These are phyloP conservation scores for Claviceps humidiphila DNA, from an alignment of 2,329 filamentous ascomycete species.

Conservation along the genomic window DNA sequence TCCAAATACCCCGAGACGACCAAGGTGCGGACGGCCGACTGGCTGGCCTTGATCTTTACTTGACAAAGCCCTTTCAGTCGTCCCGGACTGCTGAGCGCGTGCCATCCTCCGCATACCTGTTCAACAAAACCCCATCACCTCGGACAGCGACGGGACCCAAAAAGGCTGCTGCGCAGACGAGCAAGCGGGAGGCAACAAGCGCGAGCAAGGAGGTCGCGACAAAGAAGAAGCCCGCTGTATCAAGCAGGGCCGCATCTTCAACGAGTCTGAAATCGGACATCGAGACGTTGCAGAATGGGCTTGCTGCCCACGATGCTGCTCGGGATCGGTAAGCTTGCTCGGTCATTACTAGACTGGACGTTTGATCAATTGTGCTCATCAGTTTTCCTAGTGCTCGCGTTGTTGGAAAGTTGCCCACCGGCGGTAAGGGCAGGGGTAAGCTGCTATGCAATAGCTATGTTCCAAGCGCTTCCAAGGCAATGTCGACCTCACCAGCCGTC, in stretches of 20 bases:
- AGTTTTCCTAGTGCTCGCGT: constrained; percentile 18
- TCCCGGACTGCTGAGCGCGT: constrained; percentile 33
- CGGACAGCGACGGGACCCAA: constrained; percentile 7
- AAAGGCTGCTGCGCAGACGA: constrained; percentile 13
- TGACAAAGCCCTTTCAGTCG: constrained; percentile 36
- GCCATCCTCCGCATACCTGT: constrained; percentile 37
- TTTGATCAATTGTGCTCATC: constrained; percentile 14
- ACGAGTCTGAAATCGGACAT: constrained; percentile 36
- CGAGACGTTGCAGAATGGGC: constrained; percentile 31
- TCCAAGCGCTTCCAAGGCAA: constrained; percentile 22
- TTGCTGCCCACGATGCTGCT: constrained; percentile 22
- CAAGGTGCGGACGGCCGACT: constrained; percentile 25
- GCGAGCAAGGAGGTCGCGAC: constrained; percentile 17
- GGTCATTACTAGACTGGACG: not conserved
- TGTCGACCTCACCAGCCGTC: constrained; percentile 42
- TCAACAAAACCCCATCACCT: constrained; percentile 25
- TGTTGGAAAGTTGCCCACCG: constrained; percentile 20
- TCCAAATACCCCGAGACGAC: constrained; percentile 30
- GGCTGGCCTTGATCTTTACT: constrained; percentile 42
- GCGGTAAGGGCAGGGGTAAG: constrained; percentile 28
- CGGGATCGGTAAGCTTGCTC: constrained; percentile 21
- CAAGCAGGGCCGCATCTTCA: constrained; percentile 22
- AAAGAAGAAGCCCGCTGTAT: constrained; percentile 18
- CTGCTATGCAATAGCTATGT: constrained; percentile 23
- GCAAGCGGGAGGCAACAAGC: too few relatives aligned